Base-by-base conservation (phyloP, 345 rosid genomes). In the Syzygium jambos region DNA sequence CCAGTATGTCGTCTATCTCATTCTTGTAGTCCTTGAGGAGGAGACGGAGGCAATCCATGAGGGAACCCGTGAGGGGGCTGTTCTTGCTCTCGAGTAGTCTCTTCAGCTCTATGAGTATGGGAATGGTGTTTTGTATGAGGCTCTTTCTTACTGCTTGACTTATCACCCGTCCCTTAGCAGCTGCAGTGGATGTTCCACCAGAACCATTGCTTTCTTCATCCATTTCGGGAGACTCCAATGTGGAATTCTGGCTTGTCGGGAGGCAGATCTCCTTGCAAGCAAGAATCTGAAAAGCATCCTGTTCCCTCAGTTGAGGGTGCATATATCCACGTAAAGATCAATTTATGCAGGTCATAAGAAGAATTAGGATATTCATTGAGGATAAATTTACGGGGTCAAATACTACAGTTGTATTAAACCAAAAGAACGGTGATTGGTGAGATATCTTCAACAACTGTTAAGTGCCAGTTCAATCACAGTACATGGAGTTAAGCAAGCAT, bases 21-120 rank as follows among this genome's bases (percentile, higher is more conserved):
- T 91, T 96, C 89, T 95, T 97, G 93, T 95, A 97, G 92, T 97
- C 99, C 91, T 95, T 96, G 89, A 97, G 96, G 73, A 96, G 95
- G 86, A 92, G 90, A 38, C 98, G 93, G 73, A 97, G 95, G 87
- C 99, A 97, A 86, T 95, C 99, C 98, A 95, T 96, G 86, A 96
- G 98, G 29, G 96, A 94, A 51, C 99, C 99, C 7, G 93, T 94
- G 86, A 97, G 97, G 53, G 97, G 95, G 90, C 97, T 97, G 94
- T 96, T 95, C 91, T 94, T 97, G 95, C 95, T 93, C 92, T 97
- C 98, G 38, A 97, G 87, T 16, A 96, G 94, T 85, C 98, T 93
- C 91, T 96, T 97, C 34, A 97, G 95, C 93, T 97, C 99, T 52
- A 96, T 95, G 88, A 97, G 96, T 88, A 97, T 96, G 53, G 99